Base-by-base conservation (phyloP, 306 rosid genomes). In the Acmispon strigosus region DNA sequence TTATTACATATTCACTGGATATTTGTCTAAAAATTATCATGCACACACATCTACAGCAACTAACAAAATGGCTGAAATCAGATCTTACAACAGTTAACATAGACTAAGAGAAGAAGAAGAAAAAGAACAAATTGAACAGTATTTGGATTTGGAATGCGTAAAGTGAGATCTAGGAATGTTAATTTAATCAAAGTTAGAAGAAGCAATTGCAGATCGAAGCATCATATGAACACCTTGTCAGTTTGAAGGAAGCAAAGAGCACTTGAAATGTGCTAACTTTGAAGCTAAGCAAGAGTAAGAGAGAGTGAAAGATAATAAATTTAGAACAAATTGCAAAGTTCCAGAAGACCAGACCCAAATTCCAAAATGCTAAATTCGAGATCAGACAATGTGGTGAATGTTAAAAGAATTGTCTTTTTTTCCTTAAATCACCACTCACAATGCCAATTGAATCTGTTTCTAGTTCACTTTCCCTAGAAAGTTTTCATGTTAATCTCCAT, bases 11-110 rank as follows among this genome's bases (percentile, higher is more conserved):
- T 32, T 24, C 11, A 48, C 24, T 80, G 18, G 42, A 75, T 20
- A 75, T 10, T 49, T 29, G 34, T 41, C 47, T 29, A 70, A 42
- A 53, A 6, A 56, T 45, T 64, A 32, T 32, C 37, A 32, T 32
- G 37, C 8, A 65, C 24, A 70, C 62, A 61, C 10, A 66, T 71
- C 53, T 32, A 70, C 11, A 66, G 36, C n/a, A 42, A 43, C 39
- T 36, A 68, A 43, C 62, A 48, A 19, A 61, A 61, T 53, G 45
- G 59, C 17, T 57, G 43, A 71, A 66, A 45, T 79, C 83, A 83
- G 90, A 89, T 87, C 89, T 83, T 82, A 49, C 43, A 60, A 34
- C 19, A 76, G 63, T 73, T 27, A 43, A 50, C 47, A 80, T 37
- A n/a, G 10, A 27, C 39, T 22, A 66, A 27, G 2, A 54, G 60